Evolutionary conservation across 371 early-diverging fungal species (phyloP).

Genomic region (Mucor sp.): DNA sequence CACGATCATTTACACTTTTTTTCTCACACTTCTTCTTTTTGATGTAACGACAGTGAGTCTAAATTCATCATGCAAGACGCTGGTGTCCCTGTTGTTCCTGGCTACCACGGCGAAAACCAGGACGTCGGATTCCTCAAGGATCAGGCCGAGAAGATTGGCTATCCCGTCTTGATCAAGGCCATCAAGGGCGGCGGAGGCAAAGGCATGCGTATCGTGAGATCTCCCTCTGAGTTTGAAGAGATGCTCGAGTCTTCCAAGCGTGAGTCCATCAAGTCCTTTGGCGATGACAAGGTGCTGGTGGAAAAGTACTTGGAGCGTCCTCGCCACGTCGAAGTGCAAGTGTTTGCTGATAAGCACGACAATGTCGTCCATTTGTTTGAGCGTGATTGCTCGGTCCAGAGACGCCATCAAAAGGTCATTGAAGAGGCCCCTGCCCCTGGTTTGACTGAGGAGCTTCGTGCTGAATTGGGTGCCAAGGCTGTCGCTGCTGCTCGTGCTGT

Average conservation of each 20-base stretch:
- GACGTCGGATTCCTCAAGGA: conserved; percentile 72
- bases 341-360: conserved; percentile 90
- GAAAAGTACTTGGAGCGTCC: conserved; percentile 89
- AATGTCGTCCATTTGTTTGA: conserved; percentile 93
- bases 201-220: conserved; percentile 90
- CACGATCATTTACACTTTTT: conserved; percentile 6
- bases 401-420: conserved; percentile 97
- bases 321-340: conserved; percentile 96
- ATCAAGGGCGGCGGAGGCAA: conserved; percentile 98
- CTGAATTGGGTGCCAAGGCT: conserved; percentile 86
- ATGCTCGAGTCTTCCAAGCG: conserved; percentile 85
- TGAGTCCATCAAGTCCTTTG: conserved; percentile 91
- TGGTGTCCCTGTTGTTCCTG: conserved; percentile 91
- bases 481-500: conserved; percentile 93
- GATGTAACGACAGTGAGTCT: conserved; percentile 63
- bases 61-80: conserved; percentile 92
- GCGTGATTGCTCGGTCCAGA: conserved; percentile 97
- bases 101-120: conserved; percentile 94
- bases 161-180: conserved; percentile 96
- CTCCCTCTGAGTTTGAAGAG: conserved; percentile 77
- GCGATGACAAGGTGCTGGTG: conserved; percentile 89
- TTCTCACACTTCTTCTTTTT: conserved; percentile 11
- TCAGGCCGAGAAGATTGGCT: conserved; percentile 83
- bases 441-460: conserved; percentile 71
- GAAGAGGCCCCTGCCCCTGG: conserved; percentile 86